phyloP scores from a whole-genome alignment of 2,329 filamentous ascomycete species.

The Lasiodiplodia theobromae region DNA sequence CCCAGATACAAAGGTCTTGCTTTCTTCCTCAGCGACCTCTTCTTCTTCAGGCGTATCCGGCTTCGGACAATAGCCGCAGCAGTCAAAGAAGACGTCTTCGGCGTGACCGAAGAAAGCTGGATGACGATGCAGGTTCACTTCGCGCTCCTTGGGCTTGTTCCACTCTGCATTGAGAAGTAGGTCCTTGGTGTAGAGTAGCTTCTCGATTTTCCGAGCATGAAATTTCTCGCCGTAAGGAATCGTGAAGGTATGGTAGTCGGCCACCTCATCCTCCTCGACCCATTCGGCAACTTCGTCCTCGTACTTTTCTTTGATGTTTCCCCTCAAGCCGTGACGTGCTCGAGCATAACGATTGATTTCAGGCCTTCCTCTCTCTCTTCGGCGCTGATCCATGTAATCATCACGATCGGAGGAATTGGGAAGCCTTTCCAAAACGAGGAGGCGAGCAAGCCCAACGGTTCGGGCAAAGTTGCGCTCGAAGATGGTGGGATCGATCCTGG shows the following conservation, averaged over 20 bases:
- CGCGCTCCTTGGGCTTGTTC: slow-evolving; percentile 78
- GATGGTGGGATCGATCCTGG: slow-evolving; percentile 82
- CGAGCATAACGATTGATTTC: slow-evolving; percentile 50
- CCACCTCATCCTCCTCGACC: slow-evolving; percentile 77
- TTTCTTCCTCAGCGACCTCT: slow-evolving; percentile 73
- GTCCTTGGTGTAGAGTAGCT: slow-evolving; percentile 81
- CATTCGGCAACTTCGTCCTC: slow-evolving; percentile 87
- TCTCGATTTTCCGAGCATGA: slow-evolving; percentile 75
- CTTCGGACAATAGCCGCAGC: slow-evolving; percentile 79
- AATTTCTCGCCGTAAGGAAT: slow-evolving; percentile 68
- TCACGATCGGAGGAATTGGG: slow-evolving; percentile 74
- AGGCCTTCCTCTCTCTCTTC: slow-evolving; percentile 76
- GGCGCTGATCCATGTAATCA: slow-evolving; percentile 72
- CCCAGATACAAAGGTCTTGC: slow-evolving; percentile 78
- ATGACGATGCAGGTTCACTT: slow-evolving; percentile 80
- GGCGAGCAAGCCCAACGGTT: slow-evolving; percentile 77
- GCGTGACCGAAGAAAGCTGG: slow-evolving; percentile 84
- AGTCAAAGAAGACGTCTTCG: slow-evolving; percentile 78
- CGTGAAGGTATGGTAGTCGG: slow-evolving; percentile 74
- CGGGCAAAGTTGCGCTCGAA: slow-evolving; percentile 81
- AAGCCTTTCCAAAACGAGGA: slow-evolving; percentile 80
- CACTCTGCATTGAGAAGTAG: slow-evolving; percentile 82
- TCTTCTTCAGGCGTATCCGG: slow-evolving; percentile 74
- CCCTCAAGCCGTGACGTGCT: slow-evolving; percentile 56
- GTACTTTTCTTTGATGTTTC: slow-evolving; percentile 78